Percentiles rank a stretch among this genome's conserved stretches.
These are phyloP conservation scores for Piper longum DNA, from an alignment of 164 flowering plant genomes.

Conservation along the genomic window DNA sequence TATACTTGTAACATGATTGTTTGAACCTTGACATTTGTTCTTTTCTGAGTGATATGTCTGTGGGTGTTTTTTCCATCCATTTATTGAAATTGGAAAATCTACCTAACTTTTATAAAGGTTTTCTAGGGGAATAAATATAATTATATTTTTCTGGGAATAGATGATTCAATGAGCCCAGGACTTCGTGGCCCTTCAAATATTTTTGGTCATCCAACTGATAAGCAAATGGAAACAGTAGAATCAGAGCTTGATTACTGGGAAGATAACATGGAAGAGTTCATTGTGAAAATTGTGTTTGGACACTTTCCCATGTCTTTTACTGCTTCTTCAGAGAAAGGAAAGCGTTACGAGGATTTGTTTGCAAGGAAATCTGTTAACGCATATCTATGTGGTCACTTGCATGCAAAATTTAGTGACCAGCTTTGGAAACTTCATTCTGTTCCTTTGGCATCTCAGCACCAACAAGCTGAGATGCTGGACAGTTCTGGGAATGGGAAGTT, in stretches of 20 bases:
- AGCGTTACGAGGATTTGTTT: slow-evolving; percentile 8
- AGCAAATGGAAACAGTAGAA: slow-evolving; percentile 5
- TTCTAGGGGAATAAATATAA: slow-evolving; percentile 11
- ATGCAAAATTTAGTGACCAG: slow-evolving; percentile 11
- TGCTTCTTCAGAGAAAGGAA: slow-evolving; percentile 10
- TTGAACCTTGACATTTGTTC: too few species aligned
- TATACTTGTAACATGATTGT: too few species aligned
- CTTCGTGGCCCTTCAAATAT: slow-evolving; percentile 16
- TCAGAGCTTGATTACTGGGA: slow-evolving; percentile 13
- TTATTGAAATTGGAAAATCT: not conserved
- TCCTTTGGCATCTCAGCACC: slow-evolving; percentile 3
- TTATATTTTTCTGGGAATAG: slow-evolving; percentile 11
- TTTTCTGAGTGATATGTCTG: too few species aligned
- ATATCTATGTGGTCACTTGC: slow-evolving; percentile 14
- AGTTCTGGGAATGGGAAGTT: slow-evolving; percentile 16
- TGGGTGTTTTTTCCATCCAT: too few species aligned
- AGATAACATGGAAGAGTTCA: slow-evolving; percentile 1
- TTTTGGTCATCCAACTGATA: slow-evolving; percentile 13
- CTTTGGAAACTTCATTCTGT: slow-evolving; percentile 11
- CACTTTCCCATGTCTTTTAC: slow-evolving; percentile 14
- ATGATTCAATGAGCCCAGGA: slow-evolving; percentile 11
- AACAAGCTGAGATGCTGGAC: not conserved
- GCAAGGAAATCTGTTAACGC: slow-evolving; percentile 8
- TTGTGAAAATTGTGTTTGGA: slow-evolving; percentile 10
- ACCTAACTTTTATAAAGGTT: slow-evolving; percentile 6